Evolutionary conservation across 2,329 filamentous ascomycete species (phyloP), one percentile per base, ranked within the genome.

Genomic region (Fusarium buharicum): DNA sequence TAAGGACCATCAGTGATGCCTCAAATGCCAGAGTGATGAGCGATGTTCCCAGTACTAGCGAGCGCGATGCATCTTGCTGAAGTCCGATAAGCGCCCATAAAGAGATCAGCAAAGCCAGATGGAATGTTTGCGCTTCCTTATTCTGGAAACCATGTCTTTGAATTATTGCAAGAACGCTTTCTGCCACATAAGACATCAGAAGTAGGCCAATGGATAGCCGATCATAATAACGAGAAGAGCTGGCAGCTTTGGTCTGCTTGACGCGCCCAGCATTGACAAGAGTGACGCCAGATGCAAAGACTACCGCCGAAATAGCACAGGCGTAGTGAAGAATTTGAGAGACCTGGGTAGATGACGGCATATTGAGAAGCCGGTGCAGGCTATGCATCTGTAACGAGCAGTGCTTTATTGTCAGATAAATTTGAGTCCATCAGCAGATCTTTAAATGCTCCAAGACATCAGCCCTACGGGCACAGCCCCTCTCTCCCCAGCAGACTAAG

Each of bases 261-360:
- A 6, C 20, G 8, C 33, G 28, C 17, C 36, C 47, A 4, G 20
- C 40, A 13, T 46, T 50, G 17, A 37, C 10, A 3, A 70, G 4
- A 4, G 39, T 18, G 3, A 30, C n/a, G 5, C 14, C 18, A 7
- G 51, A 34, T 16, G 58, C 51, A 14, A 53, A 55, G 0, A 16
- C 22, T 10, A 43, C 30, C 11, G 34, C 33, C 0, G 45, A 36
- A 16, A 50, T 1, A 7, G 59, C 55, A 4, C 57, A 57, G 30
- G 17, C 34, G 33, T 62, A 65, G 55, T 70, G 62, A 4, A 69
- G 65, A n/a, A 34, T 22, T 3, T 33, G 45, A 0, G 39, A 54
- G 10, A 20, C 37, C 50, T 50, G 57, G 14, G 34, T 18, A 4
- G 49, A 48, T 55, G 41, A 40, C n/a, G 45, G 18, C 62, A 64